These are phyloP conservation scores for Achaetomium macrosporum DNA, from an alignment of 2,329 filamentous ascomycete species.

Conservation along the genomic window DNA sequence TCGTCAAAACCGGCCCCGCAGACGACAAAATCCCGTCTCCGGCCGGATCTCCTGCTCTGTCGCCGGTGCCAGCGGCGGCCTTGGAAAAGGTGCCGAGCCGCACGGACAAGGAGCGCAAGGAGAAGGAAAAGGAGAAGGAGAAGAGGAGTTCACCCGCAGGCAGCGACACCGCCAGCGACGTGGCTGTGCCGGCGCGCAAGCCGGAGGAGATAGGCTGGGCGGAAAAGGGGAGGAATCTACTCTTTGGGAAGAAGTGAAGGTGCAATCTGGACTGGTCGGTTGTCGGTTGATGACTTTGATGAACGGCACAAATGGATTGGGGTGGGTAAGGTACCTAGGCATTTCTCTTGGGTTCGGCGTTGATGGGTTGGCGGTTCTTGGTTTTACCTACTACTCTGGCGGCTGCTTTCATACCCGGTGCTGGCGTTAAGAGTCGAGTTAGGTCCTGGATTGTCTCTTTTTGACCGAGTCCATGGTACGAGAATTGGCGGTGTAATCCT, in stretches of 20 bases:
- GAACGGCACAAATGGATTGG: background rate
- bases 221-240: conserved; percentile 25
- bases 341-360: background rate
- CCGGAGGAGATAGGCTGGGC: conserved; percentile 17
- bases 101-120: background rate
- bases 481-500: too few relatives aligned
- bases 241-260: conserved; percentile 24
- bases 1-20: conserved; percentile 45
- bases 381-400: background rate
- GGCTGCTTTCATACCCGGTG: background rate
- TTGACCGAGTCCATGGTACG: background rate
- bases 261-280: background rate
- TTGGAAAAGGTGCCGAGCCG: background rate
- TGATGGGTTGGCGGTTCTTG: background rate
- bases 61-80: background rate
- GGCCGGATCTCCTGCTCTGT: background rate
- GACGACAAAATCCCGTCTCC: conserved; percentile 19
- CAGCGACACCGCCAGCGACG: background rate
- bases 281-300: background rate
- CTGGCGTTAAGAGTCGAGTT: background rate
- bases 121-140: conserved; percentile 19
- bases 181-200: conserved; percentile 7
- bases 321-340: background rate
- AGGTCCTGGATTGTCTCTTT: background rate
- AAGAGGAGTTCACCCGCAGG: conserved; percentile 15